Evolutionary conservation across 805 yeast genomes (phyloP).

Genomic region (Spathaspora boniae): DNA sequence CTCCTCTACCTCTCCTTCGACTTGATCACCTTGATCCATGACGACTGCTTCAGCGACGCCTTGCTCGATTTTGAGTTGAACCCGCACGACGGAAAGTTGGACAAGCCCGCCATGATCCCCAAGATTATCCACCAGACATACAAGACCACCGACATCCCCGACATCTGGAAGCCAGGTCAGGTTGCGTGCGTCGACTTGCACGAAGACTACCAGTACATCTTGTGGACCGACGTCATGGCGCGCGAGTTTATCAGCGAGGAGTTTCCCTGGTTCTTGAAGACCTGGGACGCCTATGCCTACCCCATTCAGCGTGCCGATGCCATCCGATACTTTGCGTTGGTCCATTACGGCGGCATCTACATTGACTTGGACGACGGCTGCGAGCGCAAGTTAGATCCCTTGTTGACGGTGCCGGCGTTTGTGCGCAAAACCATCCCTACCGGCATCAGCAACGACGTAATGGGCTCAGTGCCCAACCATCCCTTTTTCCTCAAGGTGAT

Average conservation of each 20-base stretch:
- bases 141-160: conserved; percentile 75
- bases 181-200: conserved; percentile 72
- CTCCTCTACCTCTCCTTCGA: conserved; percentile 66
- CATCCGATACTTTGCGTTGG: conserved; percentile 78
- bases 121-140: conserved; percentile 93
- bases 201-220: conserved; percentile 81
- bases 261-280: conserved; percentile 81
- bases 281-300: conserved; percentile 74
- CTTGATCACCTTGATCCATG: conserved; percentile 68
- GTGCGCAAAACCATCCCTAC: conserved; percentile 86
- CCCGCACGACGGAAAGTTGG: conserved; percentile 43
- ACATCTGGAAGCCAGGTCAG: conserved; percentile 76
- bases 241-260: conserved; percentile 72
- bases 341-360: conserved; percentile 85
- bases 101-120: conserved; percentile 63
- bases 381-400: conserved; percentile 71
- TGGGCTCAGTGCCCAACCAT: conserved; percentile 85
- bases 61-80: conserved; percentile 60
- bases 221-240: conserved; percentile 89
- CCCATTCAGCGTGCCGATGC: conserved; percentile 91
- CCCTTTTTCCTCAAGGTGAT: conserved; percentile 77
- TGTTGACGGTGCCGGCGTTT: conserved; percentile 78
- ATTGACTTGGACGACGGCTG: conserved; percentile 91
- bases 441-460: conserved; percentile 88
- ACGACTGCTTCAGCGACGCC: conserved; percentile 65